Conservation (phyloP, 1,284 basidiomycete species). For the Marasmius oreades region DNA sequence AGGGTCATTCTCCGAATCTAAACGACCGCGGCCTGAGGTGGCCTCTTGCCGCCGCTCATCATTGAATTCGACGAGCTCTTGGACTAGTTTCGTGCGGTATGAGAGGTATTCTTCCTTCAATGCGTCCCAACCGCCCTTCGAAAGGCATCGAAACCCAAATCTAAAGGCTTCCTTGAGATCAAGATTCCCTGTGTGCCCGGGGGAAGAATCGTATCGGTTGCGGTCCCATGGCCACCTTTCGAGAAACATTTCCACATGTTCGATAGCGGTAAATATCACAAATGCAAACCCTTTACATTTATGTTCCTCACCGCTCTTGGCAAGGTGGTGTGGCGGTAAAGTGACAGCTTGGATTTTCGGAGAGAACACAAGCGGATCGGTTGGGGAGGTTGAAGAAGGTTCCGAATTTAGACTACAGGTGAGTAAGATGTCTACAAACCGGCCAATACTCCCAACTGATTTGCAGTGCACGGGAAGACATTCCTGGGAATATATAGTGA, state of each 20-base stretch:
- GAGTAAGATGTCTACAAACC: slow-evolving; percentile 41
- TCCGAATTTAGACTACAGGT: slow-evolving; percentile 9
- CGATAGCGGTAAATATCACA: slow-evolving; percentile 42
- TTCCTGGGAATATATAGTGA: slow-evolving; percentile 44
- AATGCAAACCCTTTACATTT: slow-evolving; percentile 73
- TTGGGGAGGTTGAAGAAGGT: slow-evolving; percentile 9
- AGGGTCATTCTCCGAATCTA: not conserved
- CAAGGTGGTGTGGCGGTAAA: slow-evolving; percentile 59
- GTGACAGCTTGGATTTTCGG: slow-evolving; percentile 46
- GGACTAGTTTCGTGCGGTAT: slow-evolving; percentile 1
- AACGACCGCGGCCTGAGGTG: not conserved
- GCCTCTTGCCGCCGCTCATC: not conserved
- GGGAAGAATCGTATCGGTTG: not conserved
- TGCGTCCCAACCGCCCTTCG: slow-evolving; percentile 56
- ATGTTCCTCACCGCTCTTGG: slow-evolving; percentile 45
- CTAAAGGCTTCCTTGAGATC: slow-evolving; percentile 40
- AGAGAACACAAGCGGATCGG: not conserved
- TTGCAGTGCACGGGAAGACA: slow-evolving; percentile 57
- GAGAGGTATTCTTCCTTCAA: slow-evolving; percentile 10
- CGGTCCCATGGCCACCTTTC: slow-evolving; percentile 58
- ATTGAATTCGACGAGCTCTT: slow-evolving; percentile 6
- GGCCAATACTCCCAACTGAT: slow-evolving; percentile 42
- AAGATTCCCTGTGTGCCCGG: not conserved
- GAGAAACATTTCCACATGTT: slow-evolving; percentile 41
- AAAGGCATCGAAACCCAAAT: slow-evolving; percentile 55